phyloP scores from a whole-genome alignment of 495 filamentous ascomycete species.

The Durotheca rogersii region DNA sequence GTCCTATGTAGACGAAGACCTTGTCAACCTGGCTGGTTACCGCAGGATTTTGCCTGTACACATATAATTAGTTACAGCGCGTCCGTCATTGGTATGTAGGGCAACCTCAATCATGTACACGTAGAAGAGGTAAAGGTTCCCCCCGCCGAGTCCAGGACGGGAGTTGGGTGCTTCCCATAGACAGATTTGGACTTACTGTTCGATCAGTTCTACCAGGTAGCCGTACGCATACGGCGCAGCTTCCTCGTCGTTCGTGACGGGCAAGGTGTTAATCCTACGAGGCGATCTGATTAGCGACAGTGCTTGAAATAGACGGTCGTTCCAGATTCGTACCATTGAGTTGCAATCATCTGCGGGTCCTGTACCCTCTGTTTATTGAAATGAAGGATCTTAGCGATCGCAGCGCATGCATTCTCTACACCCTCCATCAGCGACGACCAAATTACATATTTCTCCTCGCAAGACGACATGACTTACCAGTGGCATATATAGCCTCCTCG shows the following conservation, averaged over 20 bases:
- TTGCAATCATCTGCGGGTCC: slow-evolving; percentile 69
- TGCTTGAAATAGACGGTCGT: background rate
- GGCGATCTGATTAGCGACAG: slow-evolving; percentile 2
- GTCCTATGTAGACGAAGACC: slow-evolving; percentile 77
- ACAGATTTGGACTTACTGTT: slow-evolving; percentile 71
- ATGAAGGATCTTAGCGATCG: slow-evolving; percentile 94
- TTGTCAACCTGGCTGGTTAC: slow-evolving; percentile 72
- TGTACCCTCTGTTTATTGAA: slow-evolving; percentile 75
- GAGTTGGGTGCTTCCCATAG: background rate
- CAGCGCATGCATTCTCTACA: slow-evolving; percentile 88
- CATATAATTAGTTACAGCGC: no score
- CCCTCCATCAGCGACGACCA: slow-evolving; percentile 6
- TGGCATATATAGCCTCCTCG: slow-evolving; percentile 96
- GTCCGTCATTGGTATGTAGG: no score
- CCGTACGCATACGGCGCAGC: slow-evolving; percentile 95
- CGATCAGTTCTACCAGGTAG: slow-evolving; percentile 87
- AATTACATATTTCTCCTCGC: background rate
- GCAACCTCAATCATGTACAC: no score
- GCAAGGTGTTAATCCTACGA: slow-evolving; percentile 69
- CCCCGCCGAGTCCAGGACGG: no score
- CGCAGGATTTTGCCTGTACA: slow-evolving; percentile 76
- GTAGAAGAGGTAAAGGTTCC: no score
- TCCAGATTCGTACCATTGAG: slow-evolving; percentile 60
- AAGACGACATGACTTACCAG: slow-evolving; percentile 37
- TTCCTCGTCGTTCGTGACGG: slow-evolving; percentile 93